phyloP scores from a whole-genome alignment of 2,329 filamentous ascomycete species.

The Xylariaceae sp. region DNA sequence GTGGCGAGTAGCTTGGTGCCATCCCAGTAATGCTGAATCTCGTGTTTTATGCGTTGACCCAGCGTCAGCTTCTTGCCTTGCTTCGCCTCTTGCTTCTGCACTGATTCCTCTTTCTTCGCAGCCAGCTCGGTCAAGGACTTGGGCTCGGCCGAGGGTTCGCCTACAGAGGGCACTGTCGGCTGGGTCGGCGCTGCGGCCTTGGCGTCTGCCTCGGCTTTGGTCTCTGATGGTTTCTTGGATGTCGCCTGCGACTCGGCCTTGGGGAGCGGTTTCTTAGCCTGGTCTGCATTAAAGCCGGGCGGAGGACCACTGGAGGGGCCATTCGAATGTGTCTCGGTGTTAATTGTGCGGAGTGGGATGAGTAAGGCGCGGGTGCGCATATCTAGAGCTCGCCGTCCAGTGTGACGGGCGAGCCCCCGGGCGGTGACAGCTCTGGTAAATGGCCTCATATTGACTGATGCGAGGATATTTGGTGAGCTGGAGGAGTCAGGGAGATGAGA shows the following conservation, averaged over 20 bases:
- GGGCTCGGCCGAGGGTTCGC: constrained; percentile 34
- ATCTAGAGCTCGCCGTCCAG: constrained; percentile 42
- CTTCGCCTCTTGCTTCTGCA: constrained; percentile 64
- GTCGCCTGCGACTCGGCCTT: constrained; percentile 43
- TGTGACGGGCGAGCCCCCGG: constrained; percentile 42
- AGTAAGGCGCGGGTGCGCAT: constrained; percentile 53
- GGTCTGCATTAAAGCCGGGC: constrained; percentile 84
- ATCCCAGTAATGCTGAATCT: constrained; percentile 94
- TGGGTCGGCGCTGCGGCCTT: constrained; percentile 19
- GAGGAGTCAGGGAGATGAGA: no score
- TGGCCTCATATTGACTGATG: no score
- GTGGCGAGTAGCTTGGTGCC: constrained; percentile 91
- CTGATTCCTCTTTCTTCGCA: constrained; percentile 57
- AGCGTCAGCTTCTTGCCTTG: constrained; percentile 83
- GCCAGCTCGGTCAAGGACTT: constrained; percentile 58
- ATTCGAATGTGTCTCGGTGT: constrained; percentile 57
- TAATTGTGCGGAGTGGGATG: constrained; percentile 52
- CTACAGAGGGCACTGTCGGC: constrained; percentile 26
- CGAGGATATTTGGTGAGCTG: no score
- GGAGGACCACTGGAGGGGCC: constrained; percentile 62
- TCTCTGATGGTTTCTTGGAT: constrained; percentile 31
- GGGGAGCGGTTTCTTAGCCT: constrained; percentile 79
- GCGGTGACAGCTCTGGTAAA: constrained; percentile 37
- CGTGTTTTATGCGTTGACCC: constrained; percentile 91
- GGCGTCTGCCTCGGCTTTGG: constrained; percentile 30